Evolutionary conservation across 2,329 filamentous ascomycete genomes (phyloP), one percentile per base, ranked within the genome.

Genomic region (Fusarium brachygibbosum): DNA sequence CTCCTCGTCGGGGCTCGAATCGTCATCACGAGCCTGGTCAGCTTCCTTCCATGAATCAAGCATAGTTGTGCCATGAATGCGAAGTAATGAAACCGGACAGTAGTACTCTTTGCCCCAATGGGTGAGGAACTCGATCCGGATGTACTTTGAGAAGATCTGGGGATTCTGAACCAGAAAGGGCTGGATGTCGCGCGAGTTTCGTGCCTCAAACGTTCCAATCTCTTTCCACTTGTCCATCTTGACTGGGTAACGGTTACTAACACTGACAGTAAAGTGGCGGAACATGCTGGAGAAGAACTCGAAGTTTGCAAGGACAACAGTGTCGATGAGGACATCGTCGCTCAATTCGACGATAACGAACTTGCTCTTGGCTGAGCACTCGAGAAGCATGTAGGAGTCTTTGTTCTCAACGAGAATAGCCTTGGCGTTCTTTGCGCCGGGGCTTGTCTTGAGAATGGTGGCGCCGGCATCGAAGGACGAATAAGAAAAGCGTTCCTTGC

Each of bases 261-360:
- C 95, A 77, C 93, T 97, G 71, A 98, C 89, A 52, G 92, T 88
- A 78, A 99, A 98, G 48, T 90, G 92, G 54, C 94, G 91, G 73
- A 98, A 92, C 87, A 97, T 98, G 77, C 94, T 98, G 57, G 94
- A 97, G 83, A 99, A 99, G 83, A 99, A 99, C 79, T 99, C 96
- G 74, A 97, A 99, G 78, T 99, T 99, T 66, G 95, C 96, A 55
- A 99, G 85, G n/a, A 98, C 96, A 40, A 99, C 86, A 0, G 96
- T 99, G 77, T 99, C 96, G 61, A 99, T 92, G 44, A 97, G 86
- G 58, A 91, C 88, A 58, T 90, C 88, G 75, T 97, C 93, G 79
- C 93, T 98, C 31, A 99, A 85, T 80, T 99, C 96, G 63, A 99
- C 89, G 63, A 98, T 94, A 68, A 98, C 86, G 76, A 97, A 98